Base-by-base conservation (phyloP, 2,329 filamentous ascomycete species). In the Beauveria caledonica region DNA sequence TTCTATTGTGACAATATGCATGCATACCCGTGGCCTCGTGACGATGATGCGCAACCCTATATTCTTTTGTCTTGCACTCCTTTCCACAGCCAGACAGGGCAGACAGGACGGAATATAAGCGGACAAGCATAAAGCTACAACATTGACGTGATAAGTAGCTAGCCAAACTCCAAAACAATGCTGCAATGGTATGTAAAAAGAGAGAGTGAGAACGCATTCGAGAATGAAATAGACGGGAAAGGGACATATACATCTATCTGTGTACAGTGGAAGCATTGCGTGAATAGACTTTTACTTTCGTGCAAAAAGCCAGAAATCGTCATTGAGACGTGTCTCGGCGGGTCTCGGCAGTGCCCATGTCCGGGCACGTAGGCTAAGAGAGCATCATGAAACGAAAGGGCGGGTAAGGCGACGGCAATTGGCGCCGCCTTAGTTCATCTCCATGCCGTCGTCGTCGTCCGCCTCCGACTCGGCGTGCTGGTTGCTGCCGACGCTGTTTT, bases 401-500 rank as follows among this genome's bases (percentile, higher is more conserved):
- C 25, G 54, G 29, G 17, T 29, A 15, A 19, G 44, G 29, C 15
- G 44, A 21, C 15, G 51, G 23, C 21, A 19, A 42, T 2, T 9
- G 10, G 36, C 33, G 55, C 46, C 17, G 17, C 33, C 19, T 71
- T 62, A 79, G 62, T 68, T 75, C 71, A 86, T 78, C 66, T 86
- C 83, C 82, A 86, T 85, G 62, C 81, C 82, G 55, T 86, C 84
- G 52, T 85, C 83, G 19, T 85, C 84, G 49, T 85, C 83, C 15
- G 71, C 75, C 62, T 86, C 84, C 1, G 79, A 83, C 62, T 84
- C 81, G 5, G 83, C 68, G 65, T 80, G 75, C 66, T 82, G 79
- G 62, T 78, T 81, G 69, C 83, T 86, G 67, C 81, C 78, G 53
- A 85, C 74, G 69, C 84, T 87, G 65, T 80, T 79, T 71, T 87